Evolutionary conservation across 1,139 yeast genomes (phyloP).

Genomic region (Candida albicans): DNA sequence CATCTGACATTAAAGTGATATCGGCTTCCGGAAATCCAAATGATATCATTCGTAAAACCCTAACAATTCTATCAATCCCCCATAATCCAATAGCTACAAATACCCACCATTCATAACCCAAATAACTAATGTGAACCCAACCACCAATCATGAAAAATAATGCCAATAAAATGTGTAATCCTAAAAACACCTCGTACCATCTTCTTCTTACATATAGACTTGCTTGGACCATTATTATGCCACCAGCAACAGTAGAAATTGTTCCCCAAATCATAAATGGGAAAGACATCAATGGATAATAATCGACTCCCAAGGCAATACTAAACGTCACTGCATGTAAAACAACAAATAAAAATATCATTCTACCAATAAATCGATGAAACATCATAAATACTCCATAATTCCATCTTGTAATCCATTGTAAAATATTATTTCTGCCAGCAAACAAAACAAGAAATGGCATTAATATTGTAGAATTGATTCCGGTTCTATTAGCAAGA

Average conservation of each 20-base stretch:
- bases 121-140: constrained; percentile 54
- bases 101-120: constrained; percentile 51
- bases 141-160: constrained; percentile 55
- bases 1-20: constrained; percentile 43
- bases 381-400: constrained; percentile 50
- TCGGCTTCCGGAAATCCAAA: constrained; percentile 52
- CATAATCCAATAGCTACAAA: constrained; percentile 60
- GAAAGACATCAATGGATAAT: constrained; percentile 16
- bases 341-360: constrained; percentile 32
- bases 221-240: constrained; percentile 47
- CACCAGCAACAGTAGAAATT: constrained; percentile 38
- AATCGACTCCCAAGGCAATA: constrained; percentile 16
- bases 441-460: constrained; percentile 52
- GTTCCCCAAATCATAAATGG: constrained; percentile 55
- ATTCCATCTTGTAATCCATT: constrained; percentile 53
- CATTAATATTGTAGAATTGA: constrained; percentile 46
- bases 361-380: constrained; percentile 54
- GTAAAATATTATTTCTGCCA: constrained; percentile 54
- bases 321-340: constrained; percentile 38
- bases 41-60: constrained; percentile 46
- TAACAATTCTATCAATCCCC: constrained; percentile 56
- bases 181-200: constrained; percentile 64
- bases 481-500: constrained; percentile 53
- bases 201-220: constrained; percentile 51
- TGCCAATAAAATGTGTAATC: constrained; percentile 59